Conservation (phyloP, 2,329 filamentous ascomycete species). For the Epichloe scottii region DNA sequence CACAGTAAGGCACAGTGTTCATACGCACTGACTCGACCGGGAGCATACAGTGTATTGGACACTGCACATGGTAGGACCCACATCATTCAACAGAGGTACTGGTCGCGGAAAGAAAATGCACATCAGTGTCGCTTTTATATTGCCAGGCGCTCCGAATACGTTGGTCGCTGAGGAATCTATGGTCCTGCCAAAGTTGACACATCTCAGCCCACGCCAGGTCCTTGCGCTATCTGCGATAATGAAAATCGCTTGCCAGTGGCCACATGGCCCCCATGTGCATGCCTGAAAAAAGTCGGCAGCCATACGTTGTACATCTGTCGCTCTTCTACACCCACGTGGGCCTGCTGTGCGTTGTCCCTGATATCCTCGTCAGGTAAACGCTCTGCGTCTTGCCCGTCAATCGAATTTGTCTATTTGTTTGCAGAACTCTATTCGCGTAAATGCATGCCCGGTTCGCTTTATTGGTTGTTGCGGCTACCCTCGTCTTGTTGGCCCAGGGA, state of each 20-base stretch:
- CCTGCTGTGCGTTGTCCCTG: background rate
- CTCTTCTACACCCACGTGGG: background rate
- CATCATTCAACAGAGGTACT: no score
- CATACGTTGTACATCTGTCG: background rate
- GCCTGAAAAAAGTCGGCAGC: no score
- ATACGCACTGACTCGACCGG: background rate
- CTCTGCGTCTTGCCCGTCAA: no score
- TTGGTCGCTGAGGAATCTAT: background rate
- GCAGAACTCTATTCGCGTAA: slow-evolving; percentile 14
- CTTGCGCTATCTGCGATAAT: background rate
- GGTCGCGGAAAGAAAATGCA: no score
- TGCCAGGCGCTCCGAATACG: background rate
- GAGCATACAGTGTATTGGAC: background rate
- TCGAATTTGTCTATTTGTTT: no score
- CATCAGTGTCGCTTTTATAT: background rate
- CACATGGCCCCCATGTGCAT: background rate
- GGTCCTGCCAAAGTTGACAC: background rate
- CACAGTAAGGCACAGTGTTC: background rate
- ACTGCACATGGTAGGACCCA: no score
- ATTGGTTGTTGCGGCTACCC: slow-evolving; percentile 14
- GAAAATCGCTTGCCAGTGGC: background rate
- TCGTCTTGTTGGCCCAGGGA: slow-evolving; percentile 30
- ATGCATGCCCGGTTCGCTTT: slow-evolving; percentile 11
- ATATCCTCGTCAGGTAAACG: no score
- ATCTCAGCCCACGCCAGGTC: background rate